phyloP scores from a whole-genome alignment of 2,329 filamentous ascomycete genomes.

The Trichoderma citrinoviride region DNA sequence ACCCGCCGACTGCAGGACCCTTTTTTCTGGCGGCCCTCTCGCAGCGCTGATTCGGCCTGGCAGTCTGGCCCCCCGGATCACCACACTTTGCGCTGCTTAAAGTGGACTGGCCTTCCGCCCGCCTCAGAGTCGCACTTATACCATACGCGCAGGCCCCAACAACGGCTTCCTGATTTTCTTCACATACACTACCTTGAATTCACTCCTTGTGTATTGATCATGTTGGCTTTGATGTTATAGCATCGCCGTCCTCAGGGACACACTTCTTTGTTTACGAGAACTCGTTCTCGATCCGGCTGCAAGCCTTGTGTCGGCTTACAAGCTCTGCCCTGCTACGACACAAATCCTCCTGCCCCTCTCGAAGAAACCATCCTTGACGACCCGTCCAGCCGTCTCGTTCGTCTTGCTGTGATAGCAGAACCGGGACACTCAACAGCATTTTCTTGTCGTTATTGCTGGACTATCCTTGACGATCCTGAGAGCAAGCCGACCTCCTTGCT shows the following conservation, averaged over 20 bases:
- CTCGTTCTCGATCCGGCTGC: conserved; percentile 22
- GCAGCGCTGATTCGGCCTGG: conserved; percentile 16
- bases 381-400: not conserved
- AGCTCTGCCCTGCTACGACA: conserved; percentile 25
- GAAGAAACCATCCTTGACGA: not conserved
- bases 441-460: not conserved
- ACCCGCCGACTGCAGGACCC: conserved; percentile 13
- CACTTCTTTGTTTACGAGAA: conserved; percentile 24
- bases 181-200: conserved; percentile 31
- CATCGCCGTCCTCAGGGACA: conserved; percentile 40
- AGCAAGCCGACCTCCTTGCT: not conserved
- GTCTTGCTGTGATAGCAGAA: not conserved
- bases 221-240: conserved; percentile 39
- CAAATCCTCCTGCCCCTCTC: conserved; percentile 8
- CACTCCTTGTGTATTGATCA: conserved; percentile 31
- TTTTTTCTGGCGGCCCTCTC: conserved; percentile 4
- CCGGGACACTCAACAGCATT: not conserved
- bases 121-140: conserved; percentile 22
- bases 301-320: conserved; percentile 30
- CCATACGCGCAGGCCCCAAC: conserved; percentile 5
- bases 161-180: conserved; percentile 21
- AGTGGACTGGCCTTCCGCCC: conserved; percentile 19
- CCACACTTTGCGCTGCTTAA: conserved; percentile 10
- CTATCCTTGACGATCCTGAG: conserved; percentile 30
- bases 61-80: conserved; percentile 15